Evolutionary conservation across 306 rosid genomes (phyloP), one percentile per base, ranked within the genome.

Genomic region (Echinosophora koreensis): DNA sequence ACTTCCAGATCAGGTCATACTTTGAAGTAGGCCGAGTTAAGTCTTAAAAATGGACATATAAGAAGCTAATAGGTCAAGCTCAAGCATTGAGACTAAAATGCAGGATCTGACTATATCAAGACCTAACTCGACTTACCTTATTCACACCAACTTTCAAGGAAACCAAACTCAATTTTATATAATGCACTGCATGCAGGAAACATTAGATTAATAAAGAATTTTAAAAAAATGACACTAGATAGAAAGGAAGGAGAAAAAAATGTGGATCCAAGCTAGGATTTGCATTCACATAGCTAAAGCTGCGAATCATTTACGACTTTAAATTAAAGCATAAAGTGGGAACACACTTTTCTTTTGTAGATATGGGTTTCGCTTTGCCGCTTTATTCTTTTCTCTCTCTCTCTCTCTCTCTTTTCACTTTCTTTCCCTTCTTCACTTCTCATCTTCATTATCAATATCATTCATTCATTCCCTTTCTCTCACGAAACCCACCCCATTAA

Each of bases 131-230:
- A 0, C 22, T 1, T 22, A 22, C 22, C 22, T 1, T 22, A 22
- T 22, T 22, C 22, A 22, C 22, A 22, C 22, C 0, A 22, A 22
- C 22, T 22, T 22, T 22, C 22, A 22, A 22, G 22, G 22, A 22
- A 22, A 22, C 22, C 22, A 22, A 22, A 22, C 22, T 22, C 22
- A 22, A 35, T 4, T 35, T 35, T 35, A 35, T 1, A 35, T 39
- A 32, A 6, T 37, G 90, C 95, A 81, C 87, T 85, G 88, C 91
- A 87, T 80, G 94, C 58, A 56, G 18, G 55, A 56, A 63, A 42
- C 8, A 68, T 49, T 79, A 50, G 78, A 60, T 69, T 27, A 86
- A 77, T 27, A 86, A 77, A 54, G 54, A 18, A 85, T 54, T 38
- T 54, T 38, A 5, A 4, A 44, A 65, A 65, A 71, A 65, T 3